Evolutionary conservation across 345 rosid species (phyloP), one percentile per base, ranked within the genome.

Genomic region (Erysimum cheiranthoides): DNA sequence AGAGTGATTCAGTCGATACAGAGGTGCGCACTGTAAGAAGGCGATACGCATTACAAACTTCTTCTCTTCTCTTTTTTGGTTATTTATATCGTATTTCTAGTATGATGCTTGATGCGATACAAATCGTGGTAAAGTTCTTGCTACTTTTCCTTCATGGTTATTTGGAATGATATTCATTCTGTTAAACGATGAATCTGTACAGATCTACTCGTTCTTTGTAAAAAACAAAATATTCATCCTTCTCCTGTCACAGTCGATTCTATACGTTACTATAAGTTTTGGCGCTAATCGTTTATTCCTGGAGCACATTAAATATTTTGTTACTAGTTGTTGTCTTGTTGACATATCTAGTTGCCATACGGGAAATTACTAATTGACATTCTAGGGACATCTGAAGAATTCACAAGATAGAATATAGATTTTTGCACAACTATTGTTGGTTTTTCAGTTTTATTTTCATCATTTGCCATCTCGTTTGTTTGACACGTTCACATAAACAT

Each of bases 101-200:
- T 38, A 21, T 53, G 56, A 62, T 62, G 70, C 43, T 51, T 64
- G 54, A 30, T 56, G 73, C 42, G 8, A 56, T 69, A 53, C 17
- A 40, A 62, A 73, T 30, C 40, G 35, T 73, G 62, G 43, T 16
- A 17, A 61, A 72, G 42, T 28, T 73, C 42, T 16, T 39, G 61
- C 6, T 10, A 11, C 45, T 39, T 60, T 46, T 34, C 67, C 39
- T 35, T 35, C 4, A 25, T 25, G 57, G 68, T 51, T 62, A 51
- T 73, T 31, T 73, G 27, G 12, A 71, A 31, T 73, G 63, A 57
- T 62, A 11, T 49, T 10, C 31, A 38, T 63, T 32, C 16, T 18
- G 36, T 63, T 3, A 52, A 16, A 72, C 51, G 25, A 32, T 73
- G 64, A 32, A 53, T 42, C 57, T 53, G 71, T 73, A 73, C 77